A percentile compares a stretch with the other conserved stretches of the same genome.
Conservation (phyloP, 1,284 basidiomycete genomes). For the Malassezia caprae region DNA sequence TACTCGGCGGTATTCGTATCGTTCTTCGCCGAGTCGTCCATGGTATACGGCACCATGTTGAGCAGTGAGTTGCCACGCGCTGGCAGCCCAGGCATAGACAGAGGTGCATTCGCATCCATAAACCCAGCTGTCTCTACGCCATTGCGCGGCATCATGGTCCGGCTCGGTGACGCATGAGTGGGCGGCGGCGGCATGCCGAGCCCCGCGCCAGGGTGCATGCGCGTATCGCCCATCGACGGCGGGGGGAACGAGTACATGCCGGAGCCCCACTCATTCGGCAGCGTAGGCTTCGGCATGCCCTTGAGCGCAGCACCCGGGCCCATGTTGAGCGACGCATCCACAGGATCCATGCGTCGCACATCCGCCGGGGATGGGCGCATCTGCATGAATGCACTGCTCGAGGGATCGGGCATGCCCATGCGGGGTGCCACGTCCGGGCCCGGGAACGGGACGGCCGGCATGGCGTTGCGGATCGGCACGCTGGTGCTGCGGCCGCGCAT, state of each 20-base stretch:
- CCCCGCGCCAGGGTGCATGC: slow-evolving; percentile 9
- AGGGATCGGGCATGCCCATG: slow-evolving; percentile 5
- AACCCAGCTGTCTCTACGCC: slow-evolving; percentile 8
- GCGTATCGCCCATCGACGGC: slow-evolving; percentile 11
- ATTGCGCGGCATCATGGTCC: slow-evolving; percentile 4
- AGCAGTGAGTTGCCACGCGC: slow-evolving; percentile 7
- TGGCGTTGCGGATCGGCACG: slow-evolving; percentile 11
- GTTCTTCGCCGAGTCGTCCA: slow-evolving; percentile 9
- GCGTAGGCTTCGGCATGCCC: slow-evolving; percentile 8
- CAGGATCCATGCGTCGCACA: slow-evolving; percentile 6
- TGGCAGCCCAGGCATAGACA: slow-evolving; percentile 8
- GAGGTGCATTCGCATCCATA: slow-evolving; percentile 10
- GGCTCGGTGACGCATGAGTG: neutral
- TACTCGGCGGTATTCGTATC: slow-evolving; percentile 5
- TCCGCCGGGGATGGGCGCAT: slow-evolving; percentile 13
- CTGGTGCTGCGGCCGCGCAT: slow-evolving; percentile 19
- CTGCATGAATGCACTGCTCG: slow-evolving; percentile 2
- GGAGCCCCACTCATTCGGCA: slow-evolving; percentile 11
- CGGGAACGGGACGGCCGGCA: slow-evolving; percentile 1
- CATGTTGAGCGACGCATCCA: slow-evolving; percentile 1
- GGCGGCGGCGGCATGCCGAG: slow-evolving; percentile 5
- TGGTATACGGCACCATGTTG: slow-evolving; percentile 17
- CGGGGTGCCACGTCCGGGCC: neutral
- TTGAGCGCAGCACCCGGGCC: slow-evolving; percentile 6
- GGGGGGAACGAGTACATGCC: slow-evolving; percentile 14